Conservation (phyloP, 2,329 filamentous ascomycete species). For the Epichloe aotearoae region DNA sequence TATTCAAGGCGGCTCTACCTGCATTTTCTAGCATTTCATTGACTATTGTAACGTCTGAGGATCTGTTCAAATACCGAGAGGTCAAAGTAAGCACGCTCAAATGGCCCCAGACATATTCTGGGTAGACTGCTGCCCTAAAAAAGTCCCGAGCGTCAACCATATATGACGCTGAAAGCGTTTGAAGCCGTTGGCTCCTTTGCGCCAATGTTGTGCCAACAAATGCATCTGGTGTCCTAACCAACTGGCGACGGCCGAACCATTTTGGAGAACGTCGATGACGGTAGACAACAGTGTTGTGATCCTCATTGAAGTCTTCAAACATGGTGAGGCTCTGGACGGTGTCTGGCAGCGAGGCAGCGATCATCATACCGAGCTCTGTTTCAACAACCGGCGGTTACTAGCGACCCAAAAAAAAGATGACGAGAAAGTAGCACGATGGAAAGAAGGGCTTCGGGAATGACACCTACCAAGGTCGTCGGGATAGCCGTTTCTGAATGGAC, state of each 20-base stretch:
- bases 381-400: neutral
- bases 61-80: neutral
- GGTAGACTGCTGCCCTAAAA: neutral
- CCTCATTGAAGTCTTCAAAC: neutral
- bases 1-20: neutral
- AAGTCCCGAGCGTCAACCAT: neutral
- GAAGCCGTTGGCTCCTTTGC: neutral
- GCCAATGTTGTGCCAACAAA: neutral
- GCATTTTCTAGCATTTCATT: neutral
- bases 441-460: neutral
- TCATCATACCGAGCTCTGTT: neutral
- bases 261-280: neutral
- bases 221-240: neutral
- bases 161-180: neutral
- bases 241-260: neutral
- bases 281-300: neutral
- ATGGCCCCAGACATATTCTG: neutral
- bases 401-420: neutral
- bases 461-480: neutral
- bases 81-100: neutral
- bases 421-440: neutral
- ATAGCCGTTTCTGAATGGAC: neutral
- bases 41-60: neutral
- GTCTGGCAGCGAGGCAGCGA: neutral
- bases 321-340: neutral